phyloP scores from a whole-genome alignment of 148 eudicot species.

The Heliamphora exappendiculata region DNA sequence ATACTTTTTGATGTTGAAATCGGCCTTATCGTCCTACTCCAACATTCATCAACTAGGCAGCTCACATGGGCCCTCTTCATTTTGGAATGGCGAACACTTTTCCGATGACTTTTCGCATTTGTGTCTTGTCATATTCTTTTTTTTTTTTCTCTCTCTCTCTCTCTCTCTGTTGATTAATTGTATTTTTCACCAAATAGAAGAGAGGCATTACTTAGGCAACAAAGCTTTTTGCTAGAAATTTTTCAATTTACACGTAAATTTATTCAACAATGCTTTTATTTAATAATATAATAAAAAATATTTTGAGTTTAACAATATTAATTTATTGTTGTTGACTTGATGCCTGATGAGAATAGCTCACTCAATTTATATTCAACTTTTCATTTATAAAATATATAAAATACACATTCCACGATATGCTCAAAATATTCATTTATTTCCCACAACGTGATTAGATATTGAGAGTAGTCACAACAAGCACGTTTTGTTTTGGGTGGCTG shows the following conservation, averaged over 20 bases:
- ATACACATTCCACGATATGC: too few relatives aligned
- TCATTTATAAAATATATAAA: too few relatives aligned
- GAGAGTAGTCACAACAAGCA: too few relatives aligned
- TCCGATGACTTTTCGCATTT: neutral
- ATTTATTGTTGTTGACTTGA: too few relatives aligned
- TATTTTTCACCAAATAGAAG: neutral
- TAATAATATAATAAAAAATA: too few relatives aligned
- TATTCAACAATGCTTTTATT: neutral
- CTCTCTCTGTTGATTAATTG: neutral
- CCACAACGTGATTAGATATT: too few relatives aligned
- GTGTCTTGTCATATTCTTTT: neutral
- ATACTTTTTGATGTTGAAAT: neutral
- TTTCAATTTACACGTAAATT: neutral
- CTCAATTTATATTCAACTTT: too few relatives aligned
- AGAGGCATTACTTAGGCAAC: neutral
- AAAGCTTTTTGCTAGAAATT: neutral
- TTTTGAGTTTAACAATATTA: too few relatives aligned
- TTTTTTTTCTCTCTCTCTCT: too few relatives aligned
- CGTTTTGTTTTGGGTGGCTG: too few relatives aligned
- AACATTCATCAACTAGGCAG: neutral
- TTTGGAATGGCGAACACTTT: neutral
- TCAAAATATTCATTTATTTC: too few relatives aligned
- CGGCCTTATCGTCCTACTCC: neutral
- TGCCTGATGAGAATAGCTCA: too few relatives aligned
- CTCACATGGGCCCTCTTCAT: neutral